phyloP scores from a whole-genome alignment of 1,284 basidiomycete genomes.

The Marasmius sp. region DNA sequence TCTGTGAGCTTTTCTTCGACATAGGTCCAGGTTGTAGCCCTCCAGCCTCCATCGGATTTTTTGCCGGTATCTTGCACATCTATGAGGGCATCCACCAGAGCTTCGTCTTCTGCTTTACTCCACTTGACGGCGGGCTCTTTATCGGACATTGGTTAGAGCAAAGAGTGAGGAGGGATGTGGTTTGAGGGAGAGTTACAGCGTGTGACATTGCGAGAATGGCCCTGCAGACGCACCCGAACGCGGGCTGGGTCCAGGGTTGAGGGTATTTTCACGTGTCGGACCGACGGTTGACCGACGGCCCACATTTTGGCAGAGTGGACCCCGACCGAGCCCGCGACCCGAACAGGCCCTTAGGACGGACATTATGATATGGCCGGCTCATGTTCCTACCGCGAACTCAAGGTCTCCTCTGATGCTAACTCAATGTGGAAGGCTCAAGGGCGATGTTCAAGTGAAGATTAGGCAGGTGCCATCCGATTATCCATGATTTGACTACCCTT shows the following conservation, averaged over 20 bases:
- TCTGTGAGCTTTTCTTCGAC: not conserved
- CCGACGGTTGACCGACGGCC: not conserved
- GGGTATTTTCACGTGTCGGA: not conserved
- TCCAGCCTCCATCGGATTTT: not conserved
- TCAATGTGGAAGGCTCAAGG: no score
- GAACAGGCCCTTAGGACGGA: not conserved
- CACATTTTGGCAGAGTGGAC: not conserved
- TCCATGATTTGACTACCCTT: no score
- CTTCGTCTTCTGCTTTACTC: not conserved
- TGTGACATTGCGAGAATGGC: not conserved
- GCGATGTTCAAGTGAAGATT: no score
- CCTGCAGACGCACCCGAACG: not conserved
- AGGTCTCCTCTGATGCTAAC: no score
- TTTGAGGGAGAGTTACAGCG: not conserved
- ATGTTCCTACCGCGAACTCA: no score
- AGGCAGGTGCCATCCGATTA: no score
- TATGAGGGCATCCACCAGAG: not conserved
- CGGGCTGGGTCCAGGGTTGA: not conserved
- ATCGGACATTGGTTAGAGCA: not conserved
- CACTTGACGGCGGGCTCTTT: not conserved
- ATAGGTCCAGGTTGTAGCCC: not conserved
- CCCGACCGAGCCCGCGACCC: not conserved
- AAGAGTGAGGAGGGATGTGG: not conserved
- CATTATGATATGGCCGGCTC: no score
- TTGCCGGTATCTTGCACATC: not conserved